phyloP scores from a whole-genome alignment of 345 rosid species.

The Melastoma malabathricum region DNA sequence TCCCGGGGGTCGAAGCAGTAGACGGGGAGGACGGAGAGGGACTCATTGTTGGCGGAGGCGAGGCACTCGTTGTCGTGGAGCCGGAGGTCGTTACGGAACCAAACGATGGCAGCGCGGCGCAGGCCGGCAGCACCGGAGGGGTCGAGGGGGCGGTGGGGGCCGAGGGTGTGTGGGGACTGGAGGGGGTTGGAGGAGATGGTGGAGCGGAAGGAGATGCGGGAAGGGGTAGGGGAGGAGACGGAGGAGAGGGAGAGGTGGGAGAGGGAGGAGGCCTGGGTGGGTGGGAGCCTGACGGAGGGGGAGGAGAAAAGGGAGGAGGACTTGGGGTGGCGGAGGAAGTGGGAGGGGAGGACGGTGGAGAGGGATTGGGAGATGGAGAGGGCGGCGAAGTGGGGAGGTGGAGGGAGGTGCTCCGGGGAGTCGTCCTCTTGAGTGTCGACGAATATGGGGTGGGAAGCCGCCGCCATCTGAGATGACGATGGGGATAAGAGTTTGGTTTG shows the following conservation, averaged over 20 bases:
- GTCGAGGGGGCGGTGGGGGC: constrained; percentile 81
- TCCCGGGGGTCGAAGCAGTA: constrained; percentile 96
- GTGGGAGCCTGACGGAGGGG: constrained; percentile 44
- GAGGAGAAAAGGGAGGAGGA: constrained; percentile 22
- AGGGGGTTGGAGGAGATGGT: constrained; percentile 74
- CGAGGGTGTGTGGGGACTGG: constrained; percentile 63
- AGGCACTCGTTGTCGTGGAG: constrained; percentile 90
- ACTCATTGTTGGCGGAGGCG: constrained; percentile 65
- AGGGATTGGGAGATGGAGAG: constrained; percentile 47
- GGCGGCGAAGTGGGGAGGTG: constrained; percentile 31
- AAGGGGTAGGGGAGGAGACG: constrained; percentile 35
- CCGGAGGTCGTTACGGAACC: constrained; percentile 95
- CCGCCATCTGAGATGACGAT: constrained; percentile 10
- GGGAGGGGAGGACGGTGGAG: constrained; percentile 28
- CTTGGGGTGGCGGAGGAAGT: constrained; percentile 42
- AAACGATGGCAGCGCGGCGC: constrained; percentile 75
- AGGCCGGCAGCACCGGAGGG: constrained; percentile 72
- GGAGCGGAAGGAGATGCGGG: constrained; percentile 60
- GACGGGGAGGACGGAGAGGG: constrained; percentile 76
- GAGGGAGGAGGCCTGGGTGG: constrained; percentile 57
- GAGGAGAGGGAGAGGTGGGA: constrained; percentile 28
- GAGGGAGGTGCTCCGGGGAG: constrained; percentile 14
- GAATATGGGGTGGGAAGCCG: constrained; percentile 32
- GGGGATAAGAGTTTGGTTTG: not conserved
- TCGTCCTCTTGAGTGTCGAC: constrained; percentile 23